Evolutionary conservation across 345 rosid genomes (phyloP), one percentile per base, ranked within the genome.

Genomic region (Dipteronia sinensis): DNA sequence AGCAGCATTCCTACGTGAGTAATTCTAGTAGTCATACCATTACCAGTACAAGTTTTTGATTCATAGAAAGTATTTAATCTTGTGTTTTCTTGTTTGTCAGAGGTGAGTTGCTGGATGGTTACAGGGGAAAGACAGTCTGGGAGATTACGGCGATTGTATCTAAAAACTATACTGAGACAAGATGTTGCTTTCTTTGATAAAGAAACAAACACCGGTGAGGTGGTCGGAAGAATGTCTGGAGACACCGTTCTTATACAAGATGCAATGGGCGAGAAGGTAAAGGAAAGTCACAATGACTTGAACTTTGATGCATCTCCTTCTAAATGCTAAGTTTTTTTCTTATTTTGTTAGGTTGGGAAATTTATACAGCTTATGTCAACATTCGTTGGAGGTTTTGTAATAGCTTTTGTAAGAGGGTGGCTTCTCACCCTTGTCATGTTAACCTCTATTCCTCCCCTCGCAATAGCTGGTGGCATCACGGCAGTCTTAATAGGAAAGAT

Each of bases 191-290:
- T 93, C 82, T 94, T 94, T 65, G 98, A 94, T 38, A 80, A 84
- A 65, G 97, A 93, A 84, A 88, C 97, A 46, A 94, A 87, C 79
- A 91, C 97, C 0, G 97, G 98, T 17, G 98, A 94, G 87, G 97
- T 94, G 20, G 85, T 94, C 11, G 91, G 94, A n/a, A 90, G 98
- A 82, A 94, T 94, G 98, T 94, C 98, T 4, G 97, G 98, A 29
- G 98, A 94, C 83, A 94, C 97, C 1, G 98, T 91, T 61, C 90
- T 94, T 40, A 94, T 94, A 69, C 97, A 93, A 83, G 97, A 94
- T 20, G 98, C 98, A 56, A 94, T 94, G 97, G 98, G 98, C 10
- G 98, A 94, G 80, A 94, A 93, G 92, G 98, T 94, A 10, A 23
- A 38, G 44, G 20, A 6, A 81, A 58, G 7, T 38, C 49, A 9